Conservation (phyloP, 2,329 filamentous ascomycete genomes). For the Aspergillus melleus region DNA sequence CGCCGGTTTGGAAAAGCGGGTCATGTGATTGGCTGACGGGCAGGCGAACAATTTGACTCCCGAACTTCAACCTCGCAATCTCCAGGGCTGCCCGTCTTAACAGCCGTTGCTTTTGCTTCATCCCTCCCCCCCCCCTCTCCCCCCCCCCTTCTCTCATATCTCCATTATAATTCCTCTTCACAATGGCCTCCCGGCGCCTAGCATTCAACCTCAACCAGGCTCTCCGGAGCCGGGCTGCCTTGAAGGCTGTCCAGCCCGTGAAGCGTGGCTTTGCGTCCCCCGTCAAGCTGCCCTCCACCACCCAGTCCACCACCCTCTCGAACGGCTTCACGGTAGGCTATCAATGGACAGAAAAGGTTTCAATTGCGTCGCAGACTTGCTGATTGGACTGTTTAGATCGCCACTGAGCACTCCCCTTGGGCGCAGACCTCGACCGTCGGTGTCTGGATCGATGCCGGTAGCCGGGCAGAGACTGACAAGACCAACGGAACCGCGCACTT, state of each 20-base stretch:
- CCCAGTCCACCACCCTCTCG: slow-evolving; percentile 91
- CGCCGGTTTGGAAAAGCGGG: slow-evolving; percentile 40
- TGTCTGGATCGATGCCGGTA: slow-evolving; percentile 99
- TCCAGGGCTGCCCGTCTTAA: slow-evolving; percentile 28
- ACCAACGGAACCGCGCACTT: slow-evolving; percentile 99
- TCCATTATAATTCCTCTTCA: slow-evolving; percentile 35
- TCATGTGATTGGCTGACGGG: slow-evolving; percentile 47
- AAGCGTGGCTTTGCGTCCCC: slow-evolving; percentile 89
- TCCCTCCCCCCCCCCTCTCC: slow-evolving; percentile 50
- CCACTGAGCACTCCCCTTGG: slow-evolving; percentile 96
- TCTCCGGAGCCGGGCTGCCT: slow-evolving; percentile 81
- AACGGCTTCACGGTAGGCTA: slow-evolving; percentile 88
- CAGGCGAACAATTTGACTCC: slow-evolving; percentile 48
- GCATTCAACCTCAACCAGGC: slow-evolving; percentile 90
- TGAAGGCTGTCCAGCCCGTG: slow-evolving; percentile 74
- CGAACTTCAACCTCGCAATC: slow-evolving; percentile 43
- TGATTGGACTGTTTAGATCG: slow-evolving; percentile 65
- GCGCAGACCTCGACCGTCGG: slow-evolving; percentile 97
- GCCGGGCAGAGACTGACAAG: slow-evolving; percentile 94
- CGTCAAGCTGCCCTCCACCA: slow-evolving; percentile 70
- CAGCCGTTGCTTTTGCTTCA: slow-evolving; percentile 39
- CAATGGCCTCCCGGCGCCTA: slow-evolving; percentile 96
- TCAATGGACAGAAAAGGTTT: slow-evolving; percentile 6
- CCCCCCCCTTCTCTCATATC: slow-evolving; percentile 38
- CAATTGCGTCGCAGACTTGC: slow-evolving; percentile 26